Base-by-base conservation (phyloP, 306 rosid species). In the Astragalus membranaceus region DNA sequence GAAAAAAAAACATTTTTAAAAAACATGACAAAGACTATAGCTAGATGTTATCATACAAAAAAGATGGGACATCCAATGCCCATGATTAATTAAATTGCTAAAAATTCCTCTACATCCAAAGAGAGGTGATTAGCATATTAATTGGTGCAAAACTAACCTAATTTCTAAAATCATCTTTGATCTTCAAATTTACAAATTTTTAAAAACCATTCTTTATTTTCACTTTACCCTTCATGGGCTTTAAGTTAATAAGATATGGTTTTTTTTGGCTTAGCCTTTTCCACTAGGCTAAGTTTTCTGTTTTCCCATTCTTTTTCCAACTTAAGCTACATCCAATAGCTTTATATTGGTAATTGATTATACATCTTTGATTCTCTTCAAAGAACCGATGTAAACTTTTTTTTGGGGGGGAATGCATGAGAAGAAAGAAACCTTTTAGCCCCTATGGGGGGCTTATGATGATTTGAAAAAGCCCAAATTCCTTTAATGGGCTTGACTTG, bases 321-420 rank as follows among this genome's bases (percentile, higher is more conserved):
- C 87, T 43, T 1, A 54, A 55, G 88, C 96, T 76, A 88, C 69
- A 69, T 82, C 92, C 92, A 69, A 73, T 76, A 84, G 95, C 95
- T 69, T 69, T 55, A 68, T 50, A 89, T 74, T 79, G 94, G 88
- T 55, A 76, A 66, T 78, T 65, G 78, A 66, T 78, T 65, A 66
- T 55, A 66, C 79, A 74, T 48, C 69, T 75, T 75, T 14, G 85
- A 84, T 77, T 82, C 88, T 51, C 76, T 76, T 76, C 72, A 54
- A 12, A 73, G 86, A 79, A 86, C 95, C 95, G 62, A 80, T 67
- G 81, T 72, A 80, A 72, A 50, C 64, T 4, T 41, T 46, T 43
- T 69, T 61, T 64, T 70, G 10, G 77, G 65, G 62, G 15, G 12
- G 77, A 43, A 87, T 92, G 96, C 97, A 91, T 92, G 96, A 84